Conservation (phyloP, 148 eudicot genomes). For the Silene conica region DNA sequence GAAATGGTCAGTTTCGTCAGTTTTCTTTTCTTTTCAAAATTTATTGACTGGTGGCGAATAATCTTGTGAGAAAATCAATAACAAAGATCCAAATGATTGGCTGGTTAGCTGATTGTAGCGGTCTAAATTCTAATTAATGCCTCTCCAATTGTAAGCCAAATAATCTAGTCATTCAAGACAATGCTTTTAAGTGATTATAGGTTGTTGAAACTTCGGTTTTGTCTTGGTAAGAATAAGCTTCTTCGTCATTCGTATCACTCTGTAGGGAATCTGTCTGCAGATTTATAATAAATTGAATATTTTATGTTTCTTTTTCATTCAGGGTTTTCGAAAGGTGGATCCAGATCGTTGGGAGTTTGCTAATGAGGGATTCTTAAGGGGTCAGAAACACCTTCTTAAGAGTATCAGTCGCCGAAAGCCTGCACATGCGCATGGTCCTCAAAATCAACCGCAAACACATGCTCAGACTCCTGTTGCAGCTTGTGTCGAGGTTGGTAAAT, state of each 20-base stretch:
- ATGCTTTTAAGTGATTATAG: conserved; percentile 13
- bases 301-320: conserved; percentile 18
- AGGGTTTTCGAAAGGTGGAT: conserved; percentile 84
- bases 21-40: neutral
- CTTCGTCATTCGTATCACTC: neutral
- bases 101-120: conserved; percentile 16
- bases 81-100: conserved; percentile 2
- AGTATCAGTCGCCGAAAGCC: conserved; percentile 49
- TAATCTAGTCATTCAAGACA: conserved; percentile 7
- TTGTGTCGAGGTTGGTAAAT: conserved; percentile 69
- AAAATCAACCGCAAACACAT: conserved; percentile 37
- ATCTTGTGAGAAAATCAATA: neutral
- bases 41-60: neutral
- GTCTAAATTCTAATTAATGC: conserved; percentile 11
- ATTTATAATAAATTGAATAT: conserved; percentile 4
- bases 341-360: conserved; percentile 85
- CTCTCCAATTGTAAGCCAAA: conserved; percentile 13
- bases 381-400: conserved; percentile 63
- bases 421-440: conserved; percentile 38
- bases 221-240: conserved; percentile 14
- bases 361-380: conserved; percentile 67
- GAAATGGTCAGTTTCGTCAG: too few species aligned
- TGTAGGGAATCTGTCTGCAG: neutral
- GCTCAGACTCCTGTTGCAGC: conserved; percentile 48
- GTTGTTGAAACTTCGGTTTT: neutral